Evolutionary conservation across 768 basidiomycete species (phyloP).

Genomic region (Mycena olivaceomarginata): DNA sequence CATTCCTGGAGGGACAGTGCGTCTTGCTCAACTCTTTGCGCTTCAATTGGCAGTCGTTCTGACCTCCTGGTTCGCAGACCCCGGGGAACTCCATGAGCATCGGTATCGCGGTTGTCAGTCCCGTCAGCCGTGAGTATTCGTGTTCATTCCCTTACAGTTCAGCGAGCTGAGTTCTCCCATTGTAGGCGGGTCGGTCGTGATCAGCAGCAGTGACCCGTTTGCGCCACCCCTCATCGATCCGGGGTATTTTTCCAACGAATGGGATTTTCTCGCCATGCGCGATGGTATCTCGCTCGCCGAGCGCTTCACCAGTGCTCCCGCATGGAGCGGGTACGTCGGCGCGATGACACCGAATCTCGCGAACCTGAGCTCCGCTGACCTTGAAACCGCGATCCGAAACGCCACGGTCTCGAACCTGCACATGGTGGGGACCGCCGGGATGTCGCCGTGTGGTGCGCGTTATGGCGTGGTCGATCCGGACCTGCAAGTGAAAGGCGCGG

Average conservation of each 20-base stretch:
- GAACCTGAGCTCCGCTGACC: not conserved
- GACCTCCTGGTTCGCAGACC: not conserved
- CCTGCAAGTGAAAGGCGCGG: conserved; percentile 23
- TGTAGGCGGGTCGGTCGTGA: conserved; percentile 11
- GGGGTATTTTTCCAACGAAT: conserved; percentile 5
- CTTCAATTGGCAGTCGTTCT: conserved; percentile 18
- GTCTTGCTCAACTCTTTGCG: conserved; percentile 8
- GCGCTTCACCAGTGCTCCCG: conserved; percentile 1
- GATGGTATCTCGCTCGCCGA: conserved; percentile 10
- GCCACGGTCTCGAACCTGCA: not conserved
- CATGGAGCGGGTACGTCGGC: not conserved
- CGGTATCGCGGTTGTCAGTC: not conserved
- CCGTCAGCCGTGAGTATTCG: conserved; percentile 8
- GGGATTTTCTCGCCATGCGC: conserved; percentile 3
- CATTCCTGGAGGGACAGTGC: conserved; percentile 10
- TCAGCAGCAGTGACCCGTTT: conserved; percentile 10
- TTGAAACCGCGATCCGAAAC: conserved; percentile 3
- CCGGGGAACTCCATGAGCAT: conserved; percentile 3
- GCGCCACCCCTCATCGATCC: conserved; percentile 5
- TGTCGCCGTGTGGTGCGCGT: not conserved
- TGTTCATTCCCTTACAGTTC: not conserved
- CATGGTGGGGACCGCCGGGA: not conserved
- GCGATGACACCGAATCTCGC: conserved; percentile 1
- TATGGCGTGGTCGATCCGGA: conserved; percentile 27
- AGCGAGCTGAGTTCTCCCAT: conserved; percentile 9